These are phyloP conservation scores for Marsdenia floribunda DNA, from an alignment of 257 asterid genomes.

Conservation along the genomic window DNA sequence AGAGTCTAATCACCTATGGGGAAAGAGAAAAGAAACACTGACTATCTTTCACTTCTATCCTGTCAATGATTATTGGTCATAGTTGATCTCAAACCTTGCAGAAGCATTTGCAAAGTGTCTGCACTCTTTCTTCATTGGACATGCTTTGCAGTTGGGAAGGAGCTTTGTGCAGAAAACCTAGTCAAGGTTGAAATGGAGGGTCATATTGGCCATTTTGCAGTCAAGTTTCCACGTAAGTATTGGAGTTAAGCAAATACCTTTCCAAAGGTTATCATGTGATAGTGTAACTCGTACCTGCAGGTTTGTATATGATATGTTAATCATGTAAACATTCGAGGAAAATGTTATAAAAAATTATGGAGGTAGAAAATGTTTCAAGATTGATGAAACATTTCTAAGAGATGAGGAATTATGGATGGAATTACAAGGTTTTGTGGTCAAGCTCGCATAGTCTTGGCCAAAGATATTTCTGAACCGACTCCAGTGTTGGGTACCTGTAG, in stretches of 20 bases:
- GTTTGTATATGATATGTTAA: conserved; percentile 13
- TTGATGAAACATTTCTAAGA: conserved; percentile 11
- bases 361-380: conserved; percentile 18
- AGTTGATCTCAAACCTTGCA: conserved; percentile 64
- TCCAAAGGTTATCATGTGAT: conserved; percentile 97
- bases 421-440: conserved; percentile 87
- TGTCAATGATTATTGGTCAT: conserved; percentile 13
- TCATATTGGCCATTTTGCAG: conserved; percentile 13
- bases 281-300: conserved; percentile 92
- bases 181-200: background rate
- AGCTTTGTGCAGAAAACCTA: conserved; percentile 98
- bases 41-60: conserved; percentile 7
- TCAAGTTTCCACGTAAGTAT: background rate
- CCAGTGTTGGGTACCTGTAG: conserved; percentile 82
- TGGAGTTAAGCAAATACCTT: conserved; percentile 47
- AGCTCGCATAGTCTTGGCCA: conserved; percentile 97
- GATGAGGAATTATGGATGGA: conserved; percentile 14
- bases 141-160: conserved; percentile 91
- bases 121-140: conserved; percentile 93
- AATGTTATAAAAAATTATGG: conserved; percentile 9
- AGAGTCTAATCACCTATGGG: background rate
- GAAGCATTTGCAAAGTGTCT: conserved; percentile 97
- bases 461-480: conserved; percentile 87
- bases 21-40: background rate
- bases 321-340: conserved; percentile 26